Conservation (phyloP, 352 stramenopile species). For the Phytophthora palmivora region DNA sequence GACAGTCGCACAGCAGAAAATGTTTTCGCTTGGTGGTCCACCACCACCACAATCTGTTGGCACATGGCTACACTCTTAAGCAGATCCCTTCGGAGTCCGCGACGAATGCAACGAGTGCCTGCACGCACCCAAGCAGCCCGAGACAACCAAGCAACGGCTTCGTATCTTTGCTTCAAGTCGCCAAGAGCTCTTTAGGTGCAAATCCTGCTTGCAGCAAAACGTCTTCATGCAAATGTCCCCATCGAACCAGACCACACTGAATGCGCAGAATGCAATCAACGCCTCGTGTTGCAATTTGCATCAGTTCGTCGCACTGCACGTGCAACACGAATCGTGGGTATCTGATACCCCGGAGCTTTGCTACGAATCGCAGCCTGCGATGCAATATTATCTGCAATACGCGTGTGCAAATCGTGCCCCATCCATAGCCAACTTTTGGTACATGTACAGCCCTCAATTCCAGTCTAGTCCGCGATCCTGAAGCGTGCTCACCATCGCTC, state of each 20-base stretch:
- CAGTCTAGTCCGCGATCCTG: slow-evolving; percentile 18
- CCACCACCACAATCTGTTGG: slow-evolving; percentile 14
- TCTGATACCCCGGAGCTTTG: too few relatives aligned
- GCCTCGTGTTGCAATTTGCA: background rate
- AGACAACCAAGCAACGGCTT: slow-evolving; percentile 13
- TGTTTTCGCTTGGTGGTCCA: slow-evolving; percentile 2
- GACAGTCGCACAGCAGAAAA: background rate
- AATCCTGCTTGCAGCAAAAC: slow-evolving; percentile 17
- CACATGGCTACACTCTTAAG: slow-evolving; percentile 12
- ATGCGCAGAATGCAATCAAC: background rate
- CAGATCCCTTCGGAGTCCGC: slow-evolving; percentile 1
- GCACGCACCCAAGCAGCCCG: slow-evolving; percentile 8
- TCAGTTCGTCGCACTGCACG: too few relatives aligned
- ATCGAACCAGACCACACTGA: slow-evolving; percentile 7
- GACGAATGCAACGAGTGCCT: slow-evolving; percentile 5
- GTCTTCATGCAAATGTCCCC: slow-evolving; percentile 21
- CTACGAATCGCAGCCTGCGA: too few relatives aligned
- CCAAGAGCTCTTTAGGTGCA: slow-evolving; percentile 2
- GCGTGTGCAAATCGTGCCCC: slow-evolving; percentile 15
- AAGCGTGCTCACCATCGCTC: background rate
- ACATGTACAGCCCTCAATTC: slow-evolving; percentile 1
- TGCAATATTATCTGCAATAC: too few relatives aligned
- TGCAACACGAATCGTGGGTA: too few relatives aligned
- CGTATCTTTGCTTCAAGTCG: slow-evolving; percentile 27
- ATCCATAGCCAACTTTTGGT: slow-evolving; percentile 4